Conservation (phyloP, 495 filamentous ascomycete species). For the Hypomontagnella monticulosa region DNA sequence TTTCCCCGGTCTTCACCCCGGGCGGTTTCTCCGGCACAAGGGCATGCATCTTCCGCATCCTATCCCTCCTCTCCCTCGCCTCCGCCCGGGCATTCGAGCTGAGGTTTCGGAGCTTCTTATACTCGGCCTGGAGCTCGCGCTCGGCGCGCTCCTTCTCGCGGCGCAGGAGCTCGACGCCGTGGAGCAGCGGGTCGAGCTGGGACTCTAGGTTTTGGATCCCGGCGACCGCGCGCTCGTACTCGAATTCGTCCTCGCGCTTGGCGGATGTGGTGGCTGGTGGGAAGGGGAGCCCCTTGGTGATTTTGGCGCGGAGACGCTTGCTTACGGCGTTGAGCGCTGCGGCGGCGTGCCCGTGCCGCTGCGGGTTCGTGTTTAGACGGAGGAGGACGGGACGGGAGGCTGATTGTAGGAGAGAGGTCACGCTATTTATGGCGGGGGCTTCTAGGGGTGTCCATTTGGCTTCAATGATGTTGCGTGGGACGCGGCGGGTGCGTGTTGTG, state of each 20-base stretch:
- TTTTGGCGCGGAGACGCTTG: constrained; percentile 48
- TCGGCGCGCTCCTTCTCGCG: constrained; percentile 54
- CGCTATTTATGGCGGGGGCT: constrained; percentile 47
- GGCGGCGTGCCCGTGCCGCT: constrained; percentile 49
- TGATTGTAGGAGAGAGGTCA: constrained; percentile 51
- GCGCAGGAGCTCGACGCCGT: constrained; percentile 53
- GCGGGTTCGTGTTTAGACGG: constrained; percentile 47
- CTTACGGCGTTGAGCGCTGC: constrained; percentile 48
- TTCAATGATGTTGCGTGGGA: constrained; percentile 54
- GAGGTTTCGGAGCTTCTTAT: constrained; percentile 47
- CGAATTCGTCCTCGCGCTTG: constrained; percentile 53
- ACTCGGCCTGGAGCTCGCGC: constrained; percentile 51
- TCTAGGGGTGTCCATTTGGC: constrained; percentile 58
- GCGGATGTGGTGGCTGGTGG: constrained; percentile 48
- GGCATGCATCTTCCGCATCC: constrained; percentile 52
- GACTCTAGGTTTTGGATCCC: constrained; percentile 49
- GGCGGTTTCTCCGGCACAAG: constrained; percentile 47
- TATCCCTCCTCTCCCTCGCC: constrained; percentile 48
- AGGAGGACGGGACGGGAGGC: constrained; percentile 53
- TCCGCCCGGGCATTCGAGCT: constrained; percentile 53
- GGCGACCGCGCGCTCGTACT: constrained; percentile 55
- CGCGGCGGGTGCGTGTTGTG: constrained; percentile 49
- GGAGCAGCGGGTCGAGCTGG: constrained; percentile 56
- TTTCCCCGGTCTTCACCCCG: constrained; percentile 16
- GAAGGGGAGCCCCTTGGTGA: constrained; percentile 55